Evolutionary conservation across 2,329 filamentous ascomycete genomes (phyloP), one percentile per base, ranked within the genome.

Genomic region (Dactylellina cionopaga): DNA sequence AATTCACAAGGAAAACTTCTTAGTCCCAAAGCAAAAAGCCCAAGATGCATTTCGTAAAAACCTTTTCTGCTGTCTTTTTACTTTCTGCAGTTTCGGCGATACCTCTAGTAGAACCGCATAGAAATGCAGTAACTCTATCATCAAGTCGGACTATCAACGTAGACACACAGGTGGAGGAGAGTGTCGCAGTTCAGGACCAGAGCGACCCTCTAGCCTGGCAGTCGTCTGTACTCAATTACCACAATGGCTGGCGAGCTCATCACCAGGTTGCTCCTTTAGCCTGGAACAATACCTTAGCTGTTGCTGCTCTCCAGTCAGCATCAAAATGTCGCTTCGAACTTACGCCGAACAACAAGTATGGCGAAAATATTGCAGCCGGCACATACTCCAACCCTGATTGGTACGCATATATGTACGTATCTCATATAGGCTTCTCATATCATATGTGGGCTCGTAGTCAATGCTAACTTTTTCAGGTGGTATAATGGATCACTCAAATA

Each of bases 381-480:
- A 55, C 35, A 2, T 47, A 49, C 22, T 56, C 22, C 15, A 63
- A 63, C 29, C 58, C 58, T 24, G 22, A 29, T 33, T 63, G 44
- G 44, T 63, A 63, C n/a, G 44, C 31, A 5, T 52, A 52, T 17
- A 41, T 63, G 58, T 63, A 52, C 3, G 58, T 47, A 41, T n/a
- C 29, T 10, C 13, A n/a, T n/a, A n/a, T n/a, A 24, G 17, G 9
- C 10, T 54, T 37, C 17, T 25, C 11, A 3, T 55, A 39, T 7
- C 17, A 25, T 5, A 4, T 2, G 13, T n/a, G 13, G 6, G 15
- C 15, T 31, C 11, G 6, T 7, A 46, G 9, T 15, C 22, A 13
- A 22, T 35, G 35, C 83, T 2, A 83, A 85, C 52, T 82, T 92
- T n/a, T 84, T 86, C 44, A 85, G 84, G 1, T 92, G 90, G 90